phyloP scores from a whole-genome alignment of 2,329 filamentous ascomycete genomes.

The Pseudogymnoascus sp. region DNA sequence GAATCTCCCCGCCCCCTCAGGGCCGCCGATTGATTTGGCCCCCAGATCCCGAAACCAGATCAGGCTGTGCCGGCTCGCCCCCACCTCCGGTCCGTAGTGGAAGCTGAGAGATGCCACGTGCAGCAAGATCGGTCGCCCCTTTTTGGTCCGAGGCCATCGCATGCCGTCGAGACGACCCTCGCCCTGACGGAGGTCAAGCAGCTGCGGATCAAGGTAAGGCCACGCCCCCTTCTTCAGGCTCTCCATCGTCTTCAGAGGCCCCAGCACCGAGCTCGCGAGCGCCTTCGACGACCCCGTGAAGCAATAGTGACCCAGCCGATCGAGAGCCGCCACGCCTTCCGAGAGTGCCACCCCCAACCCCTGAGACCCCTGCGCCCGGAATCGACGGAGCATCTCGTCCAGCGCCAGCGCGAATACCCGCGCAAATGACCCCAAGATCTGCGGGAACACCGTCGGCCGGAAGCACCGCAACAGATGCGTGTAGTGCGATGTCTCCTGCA shows the following conservation, averaged over 20 bases:
- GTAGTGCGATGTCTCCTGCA: too few species aligned
- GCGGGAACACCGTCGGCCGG: neutral
- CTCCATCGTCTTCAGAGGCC: neutral
- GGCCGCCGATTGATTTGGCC: slow-evolving; percentile 4
- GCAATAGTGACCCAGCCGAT: neutral
- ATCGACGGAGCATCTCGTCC: neutral
- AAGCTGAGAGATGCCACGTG: neutral
- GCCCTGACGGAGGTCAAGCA: neutral
- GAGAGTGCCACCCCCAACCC: neutral
- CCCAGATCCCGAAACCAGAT: slow-evolving; percentile 1
- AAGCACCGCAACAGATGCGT: too few species aligned
- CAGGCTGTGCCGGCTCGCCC: neutral
- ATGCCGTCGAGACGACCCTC: neutral
- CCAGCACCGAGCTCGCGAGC: neutral
- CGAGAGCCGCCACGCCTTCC: neutral
- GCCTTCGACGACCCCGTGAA: neutral
- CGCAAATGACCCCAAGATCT: neutral
- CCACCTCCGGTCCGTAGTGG: neutral
- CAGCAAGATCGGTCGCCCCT: neutral
- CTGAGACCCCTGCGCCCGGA: neutral
- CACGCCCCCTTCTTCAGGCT: neutral
- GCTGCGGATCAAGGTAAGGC: neutral
- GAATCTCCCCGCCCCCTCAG: neutral
- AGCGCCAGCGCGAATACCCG: neutral
- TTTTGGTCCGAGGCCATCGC: neutral